These are phyloP conservation scores for Coemansia sp. DNA, from an alignment of 192 early-diverging fungal genomes.

Conservation along the genomic window DNA sequence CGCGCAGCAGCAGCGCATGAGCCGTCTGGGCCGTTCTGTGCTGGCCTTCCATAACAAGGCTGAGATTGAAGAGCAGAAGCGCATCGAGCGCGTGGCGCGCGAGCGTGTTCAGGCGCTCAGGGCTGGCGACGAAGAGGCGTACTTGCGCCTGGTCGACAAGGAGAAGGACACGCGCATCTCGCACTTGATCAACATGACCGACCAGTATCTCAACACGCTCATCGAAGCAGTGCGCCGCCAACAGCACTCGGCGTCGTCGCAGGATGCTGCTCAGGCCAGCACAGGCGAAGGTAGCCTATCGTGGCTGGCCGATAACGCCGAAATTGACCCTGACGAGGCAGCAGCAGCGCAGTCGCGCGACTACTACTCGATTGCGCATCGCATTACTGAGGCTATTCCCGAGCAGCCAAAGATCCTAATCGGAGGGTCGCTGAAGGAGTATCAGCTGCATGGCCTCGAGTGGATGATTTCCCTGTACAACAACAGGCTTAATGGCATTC, in stretches of 20 bases:
- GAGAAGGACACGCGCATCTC: constrained; percentile 96
- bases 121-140: constrained; percentile 97
- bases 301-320: constrained; percentile 45
- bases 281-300: constrained; percentile 21
- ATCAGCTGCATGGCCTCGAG: constrained; percentile 94
- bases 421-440: constrained; percentile 94
- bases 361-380: constrained; percentile 91
- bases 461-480: constrained; percentile 99
- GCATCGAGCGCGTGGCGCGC: constrained; percentile 77
- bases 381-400: constrained; percentile 77
- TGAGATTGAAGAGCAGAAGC: constrained; percentile 95
- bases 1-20: constrained; percentile 66
- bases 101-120: constrained; percentile 97
- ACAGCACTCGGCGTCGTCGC: constrained; percentile 61
- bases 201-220: constrained; percentile 80
- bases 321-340: constrained; percentile 45
- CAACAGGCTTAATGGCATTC: constrained; percentile 95
- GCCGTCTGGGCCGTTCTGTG: constrained; percentile 77
- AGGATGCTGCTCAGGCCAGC: constrained; percentile 43
- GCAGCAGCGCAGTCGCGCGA: constrained; percentile 56
- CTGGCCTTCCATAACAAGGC: constrained; percentile 76
- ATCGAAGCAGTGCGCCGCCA: constrained; percentile 87
- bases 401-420: constrained; percentile 83
- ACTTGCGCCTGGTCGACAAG: constrained; percentile 92
- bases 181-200: constrained; percentile 89